These are phyloP conservation scores for Rhizopogon vinicolor DNA, from an alignment of 768 basidiomycete genomes.

Conservation along the genomic window DNA sequence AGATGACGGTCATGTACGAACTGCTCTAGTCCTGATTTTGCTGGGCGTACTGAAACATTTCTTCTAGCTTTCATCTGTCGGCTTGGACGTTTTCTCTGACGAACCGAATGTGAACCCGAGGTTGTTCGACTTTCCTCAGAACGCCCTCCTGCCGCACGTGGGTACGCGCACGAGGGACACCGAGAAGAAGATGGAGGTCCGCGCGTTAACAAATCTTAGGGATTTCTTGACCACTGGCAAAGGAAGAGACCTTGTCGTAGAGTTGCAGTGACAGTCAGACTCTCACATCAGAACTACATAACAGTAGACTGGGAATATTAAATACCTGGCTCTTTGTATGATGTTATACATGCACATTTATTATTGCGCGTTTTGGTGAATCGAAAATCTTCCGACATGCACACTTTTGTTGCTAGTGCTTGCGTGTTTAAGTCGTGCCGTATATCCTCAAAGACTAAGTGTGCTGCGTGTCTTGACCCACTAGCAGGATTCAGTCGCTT, in stretches of 20 bases:
- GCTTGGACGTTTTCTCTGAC: conserved; percentile 82
- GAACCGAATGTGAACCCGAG: conserved; percentile 74
- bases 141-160: conserved; percentile 83
- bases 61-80: conserved; percentile 63
- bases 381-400: too few species aligned
- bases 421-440: too few species aligned
- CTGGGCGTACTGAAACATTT: conserved; percentile 3
- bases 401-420: too few species aligned
- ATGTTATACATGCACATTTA: too few species aligned
- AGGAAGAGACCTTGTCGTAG: conserved; percentile 62
- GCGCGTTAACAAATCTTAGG: conserved; percentile 64
- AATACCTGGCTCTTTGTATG: too few species aligned
- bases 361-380: too few species aligned
- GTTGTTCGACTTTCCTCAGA: conserved; percentile 70
- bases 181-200: conserved; percentile 73
- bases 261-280: conserved; percentile 21
- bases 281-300: too few species aligned
- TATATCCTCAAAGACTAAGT: too few species aligned
- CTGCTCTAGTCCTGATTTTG: neutral
- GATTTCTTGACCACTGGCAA: conserved; percentile 58
- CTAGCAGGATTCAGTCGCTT: too few species aligned
- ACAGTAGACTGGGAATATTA: too few species aligned
- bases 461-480: too few species aligned
- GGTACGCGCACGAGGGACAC: conserved; percentile 76
- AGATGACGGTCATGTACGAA: conserved; percentile 76